Conservation (phyloP, 1,284 basidiomycete species). For the Butyriboletus appendiculatus region DNA sequence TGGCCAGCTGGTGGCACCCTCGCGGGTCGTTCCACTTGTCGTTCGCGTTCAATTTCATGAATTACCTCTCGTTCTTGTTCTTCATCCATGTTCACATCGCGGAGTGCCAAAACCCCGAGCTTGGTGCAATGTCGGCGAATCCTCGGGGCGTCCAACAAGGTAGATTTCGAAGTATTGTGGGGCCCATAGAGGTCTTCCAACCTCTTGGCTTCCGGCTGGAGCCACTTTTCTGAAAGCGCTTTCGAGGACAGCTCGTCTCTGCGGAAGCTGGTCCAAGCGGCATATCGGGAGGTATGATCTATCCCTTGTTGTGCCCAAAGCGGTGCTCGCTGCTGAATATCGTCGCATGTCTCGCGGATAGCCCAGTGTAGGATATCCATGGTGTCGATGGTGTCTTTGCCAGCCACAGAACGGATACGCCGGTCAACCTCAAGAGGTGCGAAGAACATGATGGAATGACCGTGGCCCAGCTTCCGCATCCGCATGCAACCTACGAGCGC, state of each 20-base stretch:
- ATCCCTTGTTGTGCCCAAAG: slow-evolving; percentile 53
- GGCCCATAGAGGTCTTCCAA: slow-evolving; percentile 41
- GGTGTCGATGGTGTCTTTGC: slow-evolving; percentile 21
- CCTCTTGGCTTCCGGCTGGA: slow-evolving; percentile 40
- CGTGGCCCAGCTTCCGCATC: slow-evolving; percentile 51
- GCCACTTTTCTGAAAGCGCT: slow-evolving; percentile 36
- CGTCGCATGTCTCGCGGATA: slow-evolving; percentile 45
- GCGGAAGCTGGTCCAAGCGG: slow-evolving; percentile 33
- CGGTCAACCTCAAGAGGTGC: slow-evolving; percentile 48
- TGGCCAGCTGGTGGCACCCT: slow-evolving; percentile 26
- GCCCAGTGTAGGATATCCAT: slow-evolving; percentile 47
- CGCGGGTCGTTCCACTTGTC: slow-evolving; percentile 38
- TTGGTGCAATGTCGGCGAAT: slow-evolving; percentile 30
- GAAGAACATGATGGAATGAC: slow-evolving; percentile 52
- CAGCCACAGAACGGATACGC: slow-evolving; percentile 36
- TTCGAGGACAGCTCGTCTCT: background rate
- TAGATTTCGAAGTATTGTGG: background rate
- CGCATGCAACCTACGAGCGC: slow-evolving; percentile 47
- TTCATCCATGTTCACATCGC: slow-evolving; percentile 37
- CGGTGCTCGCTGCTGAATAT: slow-evolving; percentile 42
- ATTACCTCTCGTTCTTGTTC: slow-evolving; percentile 53
- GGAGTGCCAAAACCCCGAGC: slow-evolving; percentile 30
- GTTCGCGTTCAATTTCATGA: slow-evolving; percentile 46
- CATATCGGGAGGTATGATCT: slow-evolving; percentile 39
- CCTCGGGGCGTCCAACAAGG: slow-evolving; percentile 14